phyloP scores from a whole-genome alignment of 305 asterid species.

The Fraxinus paxiana region DNA sequence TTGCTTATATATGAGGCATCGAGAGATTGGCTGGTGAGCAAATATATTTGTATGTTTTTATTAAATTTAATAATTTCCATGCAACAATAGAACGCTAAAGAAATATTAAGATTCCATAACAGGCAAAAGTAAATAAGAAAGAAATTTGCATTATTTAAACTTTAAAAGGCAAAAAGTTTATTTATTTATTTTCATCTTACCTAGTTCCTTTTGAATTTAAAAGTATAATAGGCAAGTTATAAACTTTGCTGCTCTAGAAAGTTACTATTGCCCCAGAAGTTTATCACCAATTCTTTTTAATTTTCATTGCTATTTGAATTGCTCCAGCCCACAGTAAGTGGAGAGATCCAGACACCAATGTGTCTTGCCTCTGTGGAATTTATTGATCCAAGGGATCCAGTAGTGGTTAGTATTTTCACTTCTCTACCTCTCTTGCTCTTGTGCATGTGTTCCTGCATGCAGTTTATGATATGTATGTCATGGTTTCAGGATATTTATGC shows the following conservation, averaged over 20 bases:
- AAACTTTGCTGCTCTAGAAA: background rate
- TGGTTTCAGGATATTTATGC: background rate
- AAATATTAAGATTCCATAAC: background rate
- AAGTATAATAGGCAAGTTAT: background rate
- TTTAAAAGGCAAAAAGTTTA: background rate
- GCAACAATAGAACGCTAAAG: background rate
- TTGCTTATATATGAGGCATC: slow-evolving; percentile 88
- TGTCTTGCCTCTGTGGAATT: slow-evolving; percentile 82
- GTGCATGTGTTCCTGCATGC: background rate
- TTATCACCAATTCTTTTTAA: background rate
- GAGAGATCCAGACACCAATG: slow-evolving; percentile 88
- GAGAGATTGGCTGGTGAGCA: slow-evolving; percentile 87
- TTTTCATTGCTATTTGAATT: background rate
- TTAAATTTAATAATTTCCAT: background rate
- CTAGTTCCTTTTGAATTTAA: background rate
- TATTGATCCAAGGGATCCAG: slow-evolving; percentile 92
- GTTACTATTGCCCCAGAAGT: background rate
- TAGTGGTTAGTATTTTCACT: slow-evolving; percentile 56
- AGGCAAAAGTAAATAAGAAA: background rate
- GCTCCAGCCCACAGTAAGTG: slow-evolving; percentile 71
- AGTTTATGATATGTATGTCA: background rate
- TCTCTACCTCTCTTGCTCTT: background rate
- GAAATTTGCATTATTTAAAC: background rate
- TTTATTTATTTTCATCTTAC: background rate
- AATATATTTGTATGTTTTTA: slow-evolving; percentile 1